Evolutionary conservation across 2,329 filamentous ascomycete genomes (phyloP).

Genomic region (Parastagonospora avenae): DNA sequence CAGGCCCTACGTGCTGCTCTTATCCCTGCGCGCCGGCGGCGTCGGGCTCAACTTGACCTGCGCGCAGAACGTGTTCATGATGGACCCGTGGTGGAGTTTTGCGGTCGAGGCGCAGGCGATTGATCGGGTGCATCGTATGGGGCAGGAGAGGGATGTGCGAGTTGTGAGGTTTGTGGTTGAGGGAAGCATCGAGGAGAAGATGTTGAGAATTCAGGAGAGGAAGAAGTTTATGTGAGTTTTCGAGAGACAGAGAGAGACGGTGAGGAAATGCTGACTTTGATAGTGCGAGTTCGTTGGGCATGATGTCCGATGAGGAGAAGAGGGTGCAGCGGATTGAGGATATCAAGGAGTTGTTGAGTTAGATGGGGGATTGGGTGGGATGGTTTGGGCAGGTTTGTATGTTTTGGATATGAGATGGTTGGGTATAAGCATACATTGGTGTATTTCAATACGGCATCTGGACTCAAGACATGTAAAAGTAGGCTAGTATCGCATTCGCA

Average conservation of each 20-base stretch:
- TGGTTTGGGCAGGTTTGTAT: not conserved
- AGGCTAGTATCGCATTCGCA: no score
- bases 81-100: conserved; percentile 99
- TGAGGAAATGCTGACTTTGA: no score
- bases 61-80: conserved; percentile 92
- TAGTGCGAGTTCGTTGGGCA: conserved; percentile 90
- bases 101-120: conserved; percentile 97
- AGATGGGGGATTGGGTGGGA: not conserved
- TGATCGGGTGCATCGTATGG: conserved; percentile 96
- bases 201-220: conserved; percentile 89
- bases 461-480: no score
- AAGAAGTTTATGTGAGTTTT: conserved; percentile 94
- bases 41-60: conserved; percentile 92
- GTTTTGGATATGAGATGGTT: not conserved
- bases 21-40: conserved; percentile 87
- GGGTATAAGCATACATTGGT: not conserved
- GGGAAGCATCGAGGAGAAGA: conserved; percentile 91
- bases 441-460: no score
- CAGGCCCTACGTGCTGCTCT: conserved; percentile 75
- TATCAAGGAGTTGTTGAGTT: conserved; percentile 85
- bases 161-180: conserved; percentile 89
- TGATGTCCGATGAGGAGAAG: conserved; percentile 95
- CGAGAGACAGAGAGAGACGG: no score
- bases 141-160: conserved; percentile 82
- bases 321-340: conserved; percentile 89